Base-by-base conservation (phyloP, 2,329 filamentous ascomycete species). In the Emydomyces testavorans region DNA sequence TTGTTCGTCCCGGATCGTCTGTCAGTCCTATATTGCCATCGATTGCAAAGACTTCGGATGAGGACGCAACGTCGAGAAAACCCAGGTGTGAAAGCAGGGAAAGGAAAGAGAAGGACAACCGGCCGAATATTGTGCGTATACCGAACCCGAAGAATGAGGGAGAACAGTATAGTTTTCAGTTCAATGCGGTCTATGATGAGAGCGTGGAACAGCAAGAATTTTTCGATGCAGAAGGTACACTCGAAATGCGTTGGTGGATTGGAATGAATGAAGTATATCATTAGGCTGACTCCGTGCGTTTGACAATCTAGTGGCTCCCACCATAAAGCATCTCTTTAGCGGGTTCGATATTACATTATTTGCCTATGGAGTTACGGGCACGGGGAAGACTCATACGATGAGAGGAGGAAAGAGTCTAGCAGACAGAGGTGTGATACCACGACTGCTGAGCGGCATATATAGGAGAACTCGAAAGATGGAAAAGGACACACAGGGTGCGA, bases 321-420 rank as follows among this genome's bases (percentile, higher is more conserved):
- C 89, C 43, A 74, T 95, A 53, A 95, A 94, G 64, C 84, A 92
- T 47, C 78, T 96, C 7, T 95, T 96, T 69, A 67, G 64, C 46
- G 92, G 86, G 50, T 80, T 87, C 61, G 85, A 93, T 67, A 78
- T 90, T 35, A 94, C 87, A 8, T 78, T 94, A 49, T 94, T 95
- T 61, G 88, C 89, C 23, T 94, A 95, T 63, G 89, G 89, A 52
- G 86, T 90, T 51, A 94, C 89, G 0, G 89, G 89, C 39, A 94
- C 88, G 0, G 89, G 89, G 48, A 95, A 95, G 69, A 95, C 89
- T 51, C 86, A 94, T 67, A 95, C 89, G 2, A 94, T 95, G 88
- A 82, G 89, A 54, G 89, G 89, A 55, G 89, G 89, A 32, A 78
- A 93, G 65, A 85, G 83, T 62, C 73, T 94, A 48, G 82, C 83